Base-by-base conservation (phyloP, 1,139 yeast genomes). In the Pichiaceae sp. region DNA sequence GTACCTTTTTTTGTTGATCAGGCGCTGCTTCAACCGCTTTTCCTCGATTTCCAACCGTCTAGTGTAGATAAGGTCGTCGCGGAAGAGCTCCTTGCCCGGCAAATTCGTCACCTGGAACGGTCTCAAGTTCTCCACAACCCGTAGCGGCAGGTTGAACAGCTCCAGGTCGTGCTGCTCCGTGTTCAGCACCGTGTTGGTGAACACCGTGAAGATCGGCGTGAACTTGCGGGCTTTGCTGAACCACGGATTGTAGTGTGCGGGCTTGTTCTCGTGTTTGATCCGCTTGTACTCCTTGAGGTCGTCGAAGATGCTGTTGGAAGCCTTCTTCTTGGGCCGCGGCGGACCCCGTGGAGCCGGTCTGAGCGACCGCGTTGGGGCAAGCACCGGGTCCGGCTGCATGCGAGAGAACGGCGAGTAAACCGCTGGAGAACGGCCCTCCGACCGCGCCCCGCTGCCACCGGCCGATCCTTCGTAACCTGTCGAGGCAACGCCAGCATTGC, bases 81-180 rank as follows among this genome's bases (percentile, higher is more conserved):
- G 41, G 38, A 46, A 52, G 25, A 35, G 32, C 36, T 54, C 58
- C 6, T 50, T 50, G 14, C 58, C 58, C 7, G 57, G 57, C 29
- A 38, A 39, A 17, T 45, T 46, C 4, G 50, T 42, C 19, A 43
- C 37, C 34, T 49, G 44, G 38, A 51, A 54, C 5, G 58, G 58
- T 36, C 42, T 47, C 35, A 54, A 42, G 26, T 45, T 46, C 33
- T 51, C 56, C n/a, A 54, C 37, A 31, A 49, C 49, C 24, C 47
- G 46, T 20, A 48, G 37, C 8, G 58, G 58, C 16, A 54, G 45
- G 34, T 54, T 54, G 40, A 53, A 51, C 41, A 54, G 42, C 42
- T 52, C 57, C 16, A 51, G 37, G 37, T 51, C 50, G 36, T 52
- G 56, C 35, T 54, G 56, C 35, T 54, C 57, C 4, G 58, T 54